A percentile compares a stretch with the other conserved stretches of the same genome.
Conservation (phyloP, 2,329 filamentous ascomycete genomes). For the Hypoxylon rubiginosum region DNA sequence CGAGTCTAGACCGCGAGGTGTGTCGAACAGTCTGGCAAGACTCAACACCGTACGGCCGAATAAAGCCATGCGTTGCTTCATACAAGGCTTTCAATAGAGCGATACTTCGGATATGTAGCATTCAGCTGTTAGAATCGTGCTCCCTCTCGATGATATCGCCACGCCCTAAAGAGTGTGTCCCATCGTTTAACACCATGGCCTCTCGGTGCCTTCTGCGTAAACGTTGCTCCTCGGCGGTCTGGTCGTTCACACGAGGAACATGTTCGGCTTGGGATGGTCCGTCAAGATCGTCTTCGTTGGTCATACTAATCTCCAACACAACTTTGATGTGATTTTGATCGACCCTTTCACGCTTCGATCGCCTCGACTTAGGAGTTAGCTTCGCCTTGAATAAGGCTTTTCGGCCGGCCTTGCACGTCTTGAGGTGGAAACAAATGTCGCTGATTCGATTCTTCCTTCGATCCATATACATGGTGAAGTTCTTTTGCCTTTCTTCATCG, state of each 20-base stretch:
- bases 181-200: slow-evolving; percentile 91
- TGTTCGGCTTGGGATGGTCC: slow-evolving; percentile 51
- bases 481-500: slow-evolving; percentile 63
- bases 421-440: slow-evolving; percentile 65
- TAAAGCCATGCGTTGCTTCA: neutral
- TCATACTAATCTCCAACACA: slow-evolving; percentile 54
- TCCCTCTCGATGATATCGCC: slow-evolving; percentile 83
- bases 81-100: neutral
- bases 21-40: neutral
- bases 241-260: slow-evolving; percentile 60
- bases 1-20: neutral
- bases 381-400: slow-evolving; percentile 65
- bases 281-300: slow-evolving; percentile 48
- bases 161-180: slow-evolving; percentile 78
- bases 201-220: slow-evolving; percentile 83
- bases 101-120: slow-evolving; percentile 7
- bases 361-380: slow-evolving; percentile 56
- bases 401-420: slow-evolving; percentile 64
- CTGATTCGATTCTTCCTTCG: slow-evolving; percentile 66
- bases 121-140: slow-evolving; percentile 57
- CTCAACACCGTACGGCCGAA: neutral
- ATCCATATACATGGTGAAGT: slow-evolving; percentile 66
- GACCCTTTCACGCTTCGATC: slow-evolving; percentile 43
- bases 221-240: slow-evolving; percentile 76
- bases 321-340: slow-evolving; percentile 54